phyloP scores from a whole-genome alignment of 2,329 filamentous ascomycete genomes.

The Chaetothyriales sp. region DNA sequence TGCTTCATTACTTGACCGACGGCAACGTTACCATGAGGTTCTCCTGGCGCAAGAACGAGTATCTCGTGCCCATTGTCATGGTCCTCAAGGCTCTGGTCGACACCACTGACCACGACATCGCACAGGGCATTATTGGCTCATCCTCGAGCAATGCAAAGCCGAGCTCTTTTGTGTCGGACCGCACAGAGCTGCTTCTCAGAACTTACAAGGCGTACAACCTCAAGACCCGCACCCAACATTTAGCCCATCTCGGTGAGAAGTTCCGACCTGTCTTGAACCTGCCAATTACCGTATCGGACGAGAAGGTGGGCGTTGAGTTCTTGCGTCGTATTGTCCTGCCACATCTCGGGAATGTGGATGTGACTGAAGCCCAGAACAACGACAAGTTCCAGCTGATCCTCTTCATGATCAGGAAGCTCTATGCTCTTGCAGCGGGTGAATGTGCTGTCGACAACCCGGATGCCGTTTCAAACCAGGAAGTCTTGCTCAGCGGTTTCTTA shows the following conservation, averaged over 20 bases:
- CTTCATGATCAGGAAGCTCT: slow-evolving; percentile 94
- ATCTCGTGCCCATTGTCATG: slow-evolving; percentile 92
- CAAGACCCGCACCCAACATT: slow-evolving; percentile 65
- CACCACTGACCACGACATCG: slow-evolving; percentile 92
- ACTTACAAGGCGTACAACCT: slow-evolving; percentile 86
- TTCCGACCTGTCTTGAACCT: slow-evolving; percentile 80
- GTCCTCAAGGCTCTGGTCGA: slow-evolving; percentile 86
- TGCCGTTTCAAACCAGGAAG: slow-evolving; percentile 89
- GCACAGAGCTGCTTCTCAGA: slow-evolving; percentile 76
- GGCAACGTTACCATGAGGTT: slow-evolving; percentile 95
- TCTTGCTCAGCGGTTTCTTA: slow-evolving; percentile 80
- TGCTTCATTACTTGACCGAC: slow-evolving; percentile 86
- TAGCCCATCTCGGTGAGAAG: slow-evolving; percentile 76
- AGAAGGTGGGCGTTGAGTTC: slow-evolving; percentile 83
- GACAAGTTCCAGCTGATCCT: slow-evolving; percentile 91
- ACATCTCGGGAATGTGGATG: slow-evolving; percentile 72
- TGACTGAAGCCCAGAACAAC: slow-evolving; percentile 66
- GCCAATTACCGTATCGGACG: slow-evolving; percentile 67
- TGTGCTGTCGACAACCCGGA: slow-evolving; percentile 92
- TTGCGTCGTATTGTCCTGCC: slow-evolving; percentile 78
- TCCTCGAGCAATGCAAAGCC: slow-evolving; percentile 60
- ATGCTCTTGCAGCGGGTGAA: slow-evolving; percentile 80
- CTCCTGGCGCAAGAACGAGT: slow-evolving; percentile 95
- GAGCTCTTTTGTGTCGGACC: slow-evolving; percentile 88
- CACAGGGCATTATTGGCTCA: slow-evolving; percentile 75